phyloP scores from a whole-genome alignment of 78 protist species.

The Speleostelium caveatum region DNA sequence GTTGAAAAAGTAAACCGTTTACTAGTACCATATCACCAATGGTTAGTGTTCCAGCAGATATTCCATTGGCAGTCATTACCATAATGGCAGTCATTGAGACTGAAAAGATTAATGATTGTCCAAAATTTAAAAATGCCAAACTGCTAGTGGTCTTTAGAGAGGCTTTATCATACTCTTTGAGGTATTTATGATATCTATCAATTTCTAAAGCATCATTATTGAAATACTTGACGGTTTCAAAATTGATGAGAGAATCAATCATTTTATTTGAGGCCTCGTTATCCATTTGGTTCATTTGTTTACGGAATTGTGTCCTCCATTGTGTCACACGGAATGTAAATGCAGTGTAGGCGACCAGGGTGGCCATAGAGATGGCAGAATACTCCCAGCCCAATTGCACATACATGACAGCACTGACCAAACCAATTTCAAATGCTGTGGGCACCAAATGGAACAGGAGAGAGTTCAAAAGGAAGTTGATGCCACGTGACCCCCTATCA shows the following conservation, averaged over 20 bases:
- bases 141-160: slow-evolving; percentile 74
- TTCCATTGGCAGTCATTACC: slow-evolving; percentile 83
- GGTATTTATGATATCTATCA: slow-evolving; percentile 53
- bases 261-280: slow-evolving; percentile 73
- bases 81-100: slow-evolving; percentile 86
- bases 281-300: slow-evolving; percentile 84
- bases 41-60: slow-evolving; percentile 79
- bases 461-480: slow-evolving; percentile 79
- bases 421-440: slow-evolving; percentile 90
- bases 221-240: slow-evolving; percentile 92
- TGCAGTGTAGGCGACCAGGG: slow-evolving; percentile 86
- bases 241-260: slow-evolving; percentile 84
- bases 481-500: slow-evolving; percentile 93
- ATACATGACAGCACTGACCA: slow-evolving; percentile 86
- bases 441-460: slow-evolving; percentile 92
- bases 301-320: slow-evolving; percentile 92
- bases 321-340: slow-evolving; percentile 89
- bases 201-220: slow-evolving; percentile 85
- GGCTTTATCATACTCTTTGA: slow-evolving; percentile 77
- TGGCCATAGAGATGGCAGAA: slow-evolving; percentile 69
- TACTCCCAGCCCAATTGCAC: slow-evolving; percentile 69
- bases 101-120: slow-evolving; percentile 91
- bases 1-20: slow-evolving; percentile 93
- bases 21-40: slow-evolving; percentile 92
- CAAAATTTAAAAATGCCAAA: slow-evolving; percentile 89